Evolutionary conservation across 2,329 filamentous ascomycete species (phyloP), one percentile per base, ranked within the genome.

Genomic region (Colletotrichum noveboracense): DNA sequence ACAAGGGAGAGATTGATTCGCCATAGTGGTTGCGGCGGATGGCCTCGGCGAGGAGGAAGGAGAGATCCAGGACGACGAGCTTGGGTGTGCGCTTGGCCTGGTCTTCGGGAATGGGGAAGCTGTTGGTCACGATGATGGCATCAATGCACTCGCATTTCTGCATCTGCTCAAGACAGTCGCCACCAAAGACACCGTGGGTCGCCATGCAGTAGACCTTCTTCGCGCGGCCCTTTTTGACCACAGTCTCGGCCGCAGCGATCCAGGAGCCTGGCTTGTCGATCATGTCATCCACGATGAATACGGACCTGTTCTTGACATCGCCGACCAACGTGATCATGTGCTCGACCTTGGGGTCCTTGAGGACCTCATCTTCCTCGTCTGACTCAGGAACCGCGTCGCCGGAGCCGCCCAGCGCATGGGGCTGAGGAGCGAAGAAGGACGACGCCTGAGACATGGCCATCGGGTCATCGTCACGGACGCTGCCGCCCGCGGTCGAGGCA

Each of bases 271-370:
- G 93, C 87, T 98, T 98, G 87, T 99, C 97, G 81, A 99, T 98
- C 94, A 99, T 98, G 84, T 99, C 97, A 83, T 99, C 97, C 66
- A 99, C 94, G 76, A 99, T 96, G 83, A 99, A 94, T 70, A 98
- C 97, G 0, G 95, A 93, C 74, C 95, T 92, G 82, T 95, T 93
- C 82, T 93, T 94, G 76, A 99, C 97, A 80, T 98, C 95, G 76
- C 97, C 97, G 16, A 99, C 97, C n/a, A 99, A 89, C 0, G 97
- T 99, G 80, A 99, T 97, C 88, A 96, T 98, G 82, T 96, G 96
- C 86, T 99, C 97, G 26, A 96, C 89, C 76, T 94, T 93, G 13
- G 94, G 92, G 79, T 96, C 93, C 80, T 94, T 91, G 68, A 96
- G 91, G n/a, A 93, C 93, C 79, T 97, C 95, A 80, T 99, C 97